These are phyloP conservation scores for Saccharomyces hybrid DNA, from an alignment of 1,139 yeast species.

Conservation along the genomic window DNA sequence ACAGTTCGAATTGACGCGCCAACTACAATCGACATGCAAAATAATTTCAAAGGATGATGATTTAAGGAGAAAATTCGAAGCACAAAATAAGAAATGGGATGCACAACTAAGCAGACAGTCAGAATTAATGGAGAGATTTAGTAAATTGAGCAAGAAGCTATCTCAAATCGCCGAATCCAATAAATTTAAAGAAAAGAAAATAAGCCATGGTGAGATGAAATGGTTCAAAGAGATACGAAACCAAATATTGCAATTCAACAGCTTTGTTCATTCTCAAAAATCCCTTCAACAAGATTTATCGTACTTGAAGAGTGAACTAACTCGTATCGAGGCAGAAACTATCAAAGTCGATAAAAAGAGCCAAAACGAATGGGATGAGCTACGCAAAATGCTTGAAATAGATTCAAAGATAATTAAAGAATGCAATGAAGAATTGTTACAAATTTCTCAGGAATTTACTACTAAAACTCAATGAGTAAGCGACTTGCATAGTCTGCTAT, in stretches of 20 bases:
- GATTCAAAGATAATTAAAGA: constrained; percentile 22
- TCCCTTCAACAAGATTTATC: constrained; percentile 11
- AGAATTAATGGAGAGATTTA: constrained; percentile 30
- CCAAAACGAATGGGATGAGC: constrained; percentile 19
- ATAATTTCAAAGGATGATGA: constrained; percentile 9
- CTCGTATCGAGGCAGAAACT: constrained; percentile 2
- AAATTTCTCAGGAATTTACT: constrained; percentile 1
- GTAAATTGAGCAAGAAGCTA: constrained; percentile 23
- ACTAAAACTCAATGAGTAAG: background rate
- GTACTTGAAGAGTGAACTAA: constrained; percentile 10
- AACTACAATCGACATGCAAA: constrained; percentile 27
- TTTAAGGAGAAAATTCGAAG: constrained; percentile 3
- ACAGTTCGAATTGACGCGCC: constrained; percentile 33
- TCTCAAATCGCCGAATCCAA: constrained; percentile 12
- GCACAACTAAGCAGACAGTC: constrained; percentile 28
- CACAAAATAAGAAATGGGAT: constrained; percentile 10
- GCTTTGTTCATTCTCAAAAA: constrained; percentile 22
- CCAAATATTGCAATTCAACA: constrained; percentile 29
- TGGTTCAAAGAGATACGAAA: constrained; percentile 41
- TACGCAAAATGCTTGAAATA: constrained; percentile 18
- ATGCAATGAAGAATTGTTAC: constrained; percentile 17
- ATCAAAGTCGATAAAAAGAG: constrained; percentile 1
- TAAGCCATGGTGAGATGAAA: constrained; percentile 36
- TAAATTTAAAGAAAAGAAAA: constrained; percentile 24
- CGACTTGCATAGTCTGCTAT: background rate